These are phyloP conservation scores for Fusarium mexicanum DNA, from an alignment of 2,329 filamentous ascomycete species.

Conservation along the genomic window DNA sequence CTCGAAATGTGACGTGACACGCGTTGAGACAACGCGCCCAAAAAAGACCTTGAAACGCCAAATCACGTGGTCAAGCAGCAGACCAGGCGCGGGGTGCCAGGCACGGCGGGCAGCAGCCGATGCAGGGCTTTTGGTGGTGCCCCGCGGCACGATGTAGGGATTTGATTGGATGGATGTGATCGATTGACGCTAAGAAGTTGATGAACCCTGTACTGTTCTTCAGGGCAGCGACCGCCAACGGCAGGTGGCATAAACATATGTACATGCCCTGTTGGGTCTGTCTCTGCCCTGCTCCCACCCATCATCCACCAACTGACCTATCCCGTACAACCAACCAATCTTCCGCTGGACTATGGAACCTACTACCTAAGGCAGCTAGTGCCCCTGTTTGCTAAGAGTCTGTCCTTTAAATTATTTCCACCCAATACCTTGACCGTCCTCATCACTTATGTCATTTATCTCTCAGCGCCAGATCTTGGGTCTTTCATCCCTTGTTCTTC, in stretches of 20 bases:
- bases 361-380: not conserved
- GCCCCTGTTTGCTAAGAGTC: not conserved
- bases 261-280: slow-evolving; percentile 22
- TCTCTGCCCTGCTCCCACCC: not conserved
- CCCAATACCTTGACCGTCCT: not conserved
- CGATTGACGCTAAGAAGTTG: slow-evolving; percentile 5
- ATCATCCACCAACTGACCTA: not conserved
- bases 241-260: slow-evolving; percentile 24
- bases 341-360: not conserved
- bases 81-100: slow-evolving; percentile 46
- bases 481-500: not conserved
- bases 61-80: slow-evolving; percentile 31
- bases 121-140: slow-evolving; percentile 45
- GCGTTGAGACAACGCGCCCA: slow-evolving; percentile 22
- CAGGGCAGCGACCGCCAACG: slow-evolving; percentile 24
- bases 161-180: slow-evolving; percentile 29
- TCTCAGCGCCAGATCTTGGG: not conserved
- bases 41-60: slow-evolving; percentile 3
- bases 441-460: slow-evolving; percentile 9
- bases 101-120: slow-evolving; percentile 44
- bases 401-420: slow-evolving; percentile 17
- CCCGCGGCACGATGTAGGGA: slow-evolving; percentile 40
- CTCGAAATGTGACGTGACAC: slow-evolving; percentile 6
- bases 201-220: slow-evolving; percentile 41
- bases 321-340: not conserved